These are phyloP conservation scores for Penstemon eatonii DNA, from an alignment of 257 asterid genomes.

Conservation along the genomic window DNA sequence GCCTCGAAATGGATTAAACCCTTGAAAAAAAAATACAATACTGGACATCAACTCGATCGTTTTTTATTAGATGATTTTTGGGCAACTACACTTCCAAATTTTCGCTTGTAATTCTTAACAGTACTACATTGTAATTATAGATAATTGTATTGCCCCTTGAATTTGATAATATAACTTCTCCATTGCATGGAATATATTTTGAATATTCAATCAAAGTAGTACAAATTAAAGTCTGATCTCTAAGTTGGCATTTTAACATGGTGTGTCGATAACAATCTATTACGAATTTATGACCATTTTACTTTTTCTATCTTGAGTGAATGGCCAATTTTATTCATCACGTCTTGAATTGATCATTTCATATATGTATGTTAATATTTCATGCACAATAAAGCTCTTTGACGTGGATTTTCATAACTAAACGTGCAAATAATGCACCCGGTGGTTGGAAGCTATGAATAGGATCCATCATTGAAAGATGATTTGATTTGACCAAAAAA, in stretches of 20 bases:
- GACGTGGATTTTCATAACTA: constrained; percentile 16
- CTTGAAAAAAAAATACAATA: constrained; percentile 5
- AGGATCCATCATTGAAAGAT: constrained; percentile 32
- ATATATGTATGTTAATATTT: not conserved
- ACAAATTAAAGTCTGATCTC: not conserved
- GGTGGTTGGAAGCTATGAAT: constrained; percentile 22
- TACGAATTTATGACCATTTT: not conserved
- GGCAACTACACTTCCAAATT: too few species aligned
- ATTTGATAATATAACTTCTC: constrained; percentile 10
- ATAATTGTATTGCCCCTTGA: constrained; percentile 3
- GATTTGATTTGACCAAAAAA: not conserved
- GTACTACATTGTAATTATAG: not conserved
- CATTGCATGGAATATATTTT: not conserved
- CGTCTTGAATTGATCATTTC: too few species aligned
- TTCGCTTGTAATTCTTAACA: not conserved
- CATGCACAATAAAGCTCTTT: constrained; percentile 22
- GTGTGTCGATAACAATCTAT: constrained; percentile 27
- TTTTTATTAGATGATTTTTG: too few species aligned
- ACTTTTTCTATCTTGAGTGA: not conserved
- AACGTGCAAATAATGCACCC: constrained; percentile 45
- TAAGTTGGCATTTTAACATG: constrained; percentile 40
- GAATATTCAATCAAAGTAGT: constrained; percentile 6
- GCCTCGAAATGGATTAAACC: not conserved
- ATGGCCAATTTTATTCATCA: too few species aligned
- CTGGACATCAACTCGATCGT: not conserved